phyloP scores from a whole-genome alignment of 2,329 filamentous ascomycete species.

The Botryotinia convoluta region DNA sequence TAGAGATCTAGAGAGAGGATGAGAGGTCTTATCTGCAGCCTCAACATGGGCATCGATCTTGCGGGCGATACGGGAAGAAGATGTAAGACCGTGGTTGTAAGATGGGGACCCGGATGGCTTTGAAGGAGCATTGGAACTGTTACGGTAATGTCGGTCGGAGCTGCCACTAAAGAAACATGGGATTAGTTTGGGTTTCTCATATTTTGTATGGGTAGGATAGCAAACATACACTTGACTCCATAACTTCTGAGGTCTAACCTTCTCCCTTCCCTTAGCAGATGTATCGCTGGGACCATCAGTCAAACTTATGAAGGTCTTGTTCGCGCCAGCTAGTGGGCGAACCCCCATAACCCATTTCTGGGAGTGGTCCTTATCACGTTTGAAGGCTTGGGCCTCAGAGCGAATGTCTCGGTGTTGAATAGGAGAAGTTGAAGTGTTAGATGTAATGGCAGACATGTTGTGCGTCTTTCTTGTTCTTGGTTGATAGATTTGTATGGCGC shows the following conservation, averaged over 20 bases:
- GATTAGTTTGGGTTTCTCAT: neutral
- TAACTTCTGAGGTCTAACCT: slow-evolving; percentile 33
- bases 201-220: neutral
- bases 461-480: neutral
- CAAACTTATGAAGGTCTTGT: slow-evolving; percentile 13
- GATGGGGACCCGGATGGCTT: slow-evolving; percentile 30
- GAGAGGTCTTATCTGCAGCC: slow-evolving; percentile 26
- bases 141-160: slow-evolving; percentile 31
- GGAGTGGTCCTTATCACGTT: slow-evolving; percentile 36
- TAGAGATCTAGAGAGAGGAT: slow-evolving; percentile 34
- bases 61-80: slow-evolving; percentile 25
- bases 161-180: slow-evolving; percentile 27
- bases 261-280: slow-evolving; percentile 24
- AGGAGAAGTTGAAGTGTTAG: slow-evolving; percentile 30
- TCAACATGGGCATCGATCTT: slow-evolving; percentile 31
- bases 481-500: neutral
- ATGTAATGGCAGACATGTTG: slow-evolving; percentile 32
- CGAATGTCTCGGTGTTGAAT: slow-evolving; percentile 36
- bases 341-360: slow-evolving; percentile 35
- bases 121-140: slow-evolving; percentile 24
- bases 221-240: slow-evolving; percentile 27
- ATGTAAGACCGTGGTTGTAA: slow-evolving; percentile 17
- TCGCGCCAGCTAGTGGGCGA: slow-evolving; percentile 28
- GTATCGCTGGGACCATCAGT: slow-evolving; percentile 3
- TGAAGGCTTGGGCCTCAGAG: slow-evolving; percentile 32